These are phyloP conservation scores for Backusella luteola DNA, from an alignment of 192 early-diverging fungal genomes.

Conservation along the genomic window DNA sequence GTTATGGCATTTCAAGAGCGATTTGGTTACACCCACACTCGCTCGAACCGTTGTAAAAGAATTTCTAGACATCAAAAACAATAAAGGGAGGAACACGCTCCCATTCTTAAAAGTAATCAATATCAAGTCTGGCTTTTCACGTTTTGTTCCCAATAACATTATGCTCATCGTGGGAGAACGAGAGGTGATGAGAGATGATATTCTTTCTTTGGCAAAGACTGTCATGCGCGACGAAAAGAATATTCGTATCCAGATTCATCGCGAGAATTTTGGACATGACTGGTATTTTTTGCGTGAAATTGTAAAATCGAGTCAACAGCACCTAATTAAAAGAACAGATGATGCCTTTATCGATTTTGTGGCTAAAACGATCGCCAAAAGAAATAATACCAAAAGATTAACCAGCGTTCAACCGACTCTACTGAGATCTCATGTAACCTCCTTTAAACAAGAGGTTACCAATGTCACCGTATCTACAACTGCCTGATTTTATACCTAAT, in stretches of 20 bases:
- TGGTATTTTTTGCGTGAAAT: constrained; percentile 18
- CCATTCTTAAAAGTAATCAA: background rate
- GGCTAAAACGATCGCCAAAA: background rate
- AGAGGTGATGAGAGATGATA: constrained; percentile 27
- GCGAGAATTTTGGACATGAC: constrained; percentile 4
- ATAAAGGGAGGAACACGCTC: background rate
- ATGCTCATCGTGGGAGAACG: constrained; percentile 15
- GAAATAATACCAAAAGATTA: background rate
- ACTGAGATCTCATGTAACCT: background rate
- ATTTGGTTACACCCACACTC: constrained; percentile 13
- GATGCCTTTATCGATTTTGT: background rate
- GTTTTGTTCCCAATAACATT: constrained; percentile 15
- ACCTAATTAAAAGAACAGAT: background rate
- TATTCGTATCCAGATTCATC: background rate
- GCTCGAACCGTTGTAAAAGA: constrained; percentile 16
- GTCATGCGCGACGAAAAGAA: background rate
- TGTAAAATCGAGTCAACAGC: background rate
- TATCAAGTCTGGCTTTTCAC: constrained; percentile 2
- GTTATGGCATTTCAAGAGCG: constrained; percentile 22
- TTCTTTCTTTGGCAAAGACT: constrained; percentile 1
- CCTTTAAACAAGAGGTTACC: background rate
- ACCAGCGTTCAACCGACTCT: background rate
- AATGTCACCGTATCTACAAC: background rate
- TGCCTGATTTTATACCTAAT: background rate
- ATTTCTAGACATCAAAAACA: constrained; percentile 14